Percentiles rank a stretch among this genome's conserved stretches.
phyloP scores from a whole-genome alignment of 2,329 filamentous ascomycete species.

The Aspergillus persii region DNA sequence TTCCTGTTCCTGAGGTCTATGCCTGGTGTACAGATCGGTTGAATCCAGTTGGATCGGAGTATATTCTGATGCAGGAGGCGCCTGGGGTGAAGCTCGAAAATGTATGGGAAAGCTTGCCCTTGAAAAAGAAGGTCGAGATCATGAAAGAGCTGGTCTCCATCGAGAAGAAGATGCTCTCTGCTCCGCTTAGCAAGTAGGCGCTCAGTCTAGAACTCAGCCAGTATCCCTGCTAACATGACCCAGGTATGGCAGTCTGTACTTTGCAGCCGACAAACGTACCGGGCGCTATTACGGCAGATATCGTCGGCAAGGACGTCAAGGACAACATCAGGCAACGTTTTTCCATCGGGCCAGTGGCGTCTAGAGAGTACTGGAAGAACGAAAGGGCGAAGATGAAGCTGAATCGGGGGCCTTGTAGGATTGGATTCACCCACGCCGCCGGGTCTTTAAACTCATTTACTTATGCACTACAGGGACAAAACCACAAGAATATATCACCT shows the following conservation, averaged over 20 bases:
- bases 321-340: conserved; percentile 31
- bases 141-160: conserved; percentile 35
- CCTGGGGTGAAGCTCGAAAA: conserved; percentile 23
- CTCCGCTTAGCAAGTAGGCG: conserved; percentile 27
- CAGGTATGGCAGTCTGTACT: conserved; percentile 42
- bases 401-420: conserved; percentile 43
- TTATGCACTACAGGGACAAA: conserved; percentile 26
- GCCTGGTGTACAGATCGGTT: conserved; percentile 31
- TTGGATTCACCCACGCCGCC: not conserved
- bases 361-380: conserved; percentile 35
- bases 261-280: conserved; percentile 29
- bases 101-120: conserved; percentile 28
- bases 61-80: conserved; percentile 42
- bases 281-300: conserved; percentile 29
- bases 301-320: conserved; percentile 27
- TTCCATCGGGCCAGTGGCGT: conserved; percentile 37
- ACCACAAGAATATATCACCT: conserved; percentile 31
- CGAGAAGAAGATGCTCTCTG: conserved; percentile 37
- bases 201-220: not conserved
- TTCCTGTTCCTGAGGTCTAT: conserved; percentile 31
- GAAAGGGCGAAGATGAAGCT: conserved; percentile 34
- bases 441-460: conserved; percentile 4
- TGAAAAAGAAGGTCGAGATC: conserved; percentile 16
- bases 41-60: conserved; percentile 39
- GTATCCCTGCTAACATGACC: conserved; percentile 6